Evolutionary conservation across 768 basidiomycete genomes (phyloP), one percentile per base, ranked within the genome.

Genomic region (Pisolithus sp.): DNA sequence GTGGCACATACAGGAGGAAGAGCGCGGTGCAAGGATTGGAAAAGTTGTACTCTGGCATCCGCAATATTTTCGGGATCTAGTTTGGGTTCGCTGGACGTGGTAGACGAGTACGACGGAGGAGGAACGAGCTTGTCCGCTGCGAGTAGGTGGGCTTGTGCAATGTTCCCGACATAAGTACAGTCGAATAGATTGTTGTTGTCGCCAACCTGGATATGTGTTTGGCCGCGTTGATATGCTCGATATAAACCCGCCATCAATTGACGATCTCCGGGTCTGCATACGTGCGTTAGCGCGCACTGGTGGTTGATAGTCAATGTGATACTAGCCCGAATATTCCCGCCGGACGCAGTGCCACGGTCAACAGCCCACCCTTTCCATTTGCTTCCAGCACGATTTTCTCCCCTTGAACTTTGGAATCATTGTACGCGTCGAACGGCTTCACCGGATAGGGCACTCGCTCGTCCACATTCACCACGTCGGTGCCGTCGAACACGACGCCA

Each of bases 161-260:
- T 85, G 66, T 99, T 99, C 49, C 84, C 92, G 59, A 98, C 92
- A 63, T 97, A 97, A 5, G 94, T 96, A 82, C 88, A 93, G 69
- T 98, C 96, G 62, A 90, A 93, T 4, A 98, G 70, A 66, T 98
- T 98, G 56, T 79, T 83, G 70, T 97, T 96, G 71, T 87, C 76
- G 36, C 96, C 96, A 57, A 99, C 83, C 68, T 97, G 94, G 76
- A 91, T 89, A 58, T 89, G 84, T 0, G 92, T 93, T 67, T 96
- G 88, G 17, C 83, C 81, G 41, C 82, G 78, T 61, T 86, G 76
- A 67, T 90, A 86, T 4, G 86, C 93, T 52, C 85, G 72, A 65
- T 82, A 83, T 34, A 95, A 72, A n/a, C 89, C 90, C 1, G 77
- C 69, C 70, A 94, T 82, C 57, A 81, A 76, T 67, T 96, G 93